A percentile compares a stretch with the other conserved stretches of the same genome.
phyloP scores from a whole-genome alignment of 2,329 filamentous ascomycete genomes.

The Diplodia seriata region DNA sequence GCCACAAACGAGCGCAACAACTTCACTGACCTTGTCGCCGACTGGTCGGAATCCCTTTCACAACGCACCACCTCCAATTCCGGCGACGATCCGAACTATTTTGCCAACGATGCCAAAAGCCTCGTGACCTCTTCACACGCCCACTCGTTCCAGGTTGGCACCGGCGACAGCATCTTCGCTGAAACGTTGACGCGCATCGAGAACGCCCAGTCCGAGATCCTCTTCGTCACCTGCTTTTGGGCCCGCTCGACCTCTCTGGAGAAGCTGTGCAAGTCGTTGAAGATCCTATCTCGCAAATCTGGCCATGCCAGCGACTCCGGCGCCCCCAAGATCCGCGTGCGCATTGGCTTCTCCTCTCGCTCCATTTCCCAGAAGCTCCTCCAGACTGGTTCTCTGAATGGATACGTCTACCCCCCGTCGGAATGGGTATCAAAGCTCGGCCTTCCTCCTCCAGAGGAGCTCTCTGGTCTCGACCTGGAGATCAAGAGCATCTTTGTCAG shows the following conservation, averaged over 20 bases:
- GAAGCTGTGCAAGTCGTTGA: conserved; percentile 64
- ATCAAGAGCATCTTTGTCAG: conserved; percentile 81
- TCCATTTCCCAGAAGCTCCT: conserved; percentile 77
- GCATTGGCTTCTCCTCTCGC: conserved; percentile 77
- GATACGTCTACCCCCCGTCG: conserved; percentile 65
- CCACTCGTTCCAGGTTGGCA: conserved; percentile 52
- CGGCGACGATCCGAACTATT: conserved; percentile 50
- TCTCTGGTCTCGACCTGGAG: conserved; percentile 68
- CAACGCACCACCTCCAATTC: background rate
- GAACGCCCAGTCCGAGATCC: conserved; percentile 67
- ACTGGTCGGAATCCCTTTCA: conserved; percentile 21
- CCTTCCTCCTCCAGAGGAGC: conserved; percentile 63
- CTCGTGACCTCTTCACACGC: conserved; percentile 47
- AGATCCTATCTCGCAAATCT: conserved; percentile 62
- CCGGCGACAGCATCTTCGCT: conserved; percentile 52
- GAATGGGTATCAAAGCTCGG: conserved; percentile 69
- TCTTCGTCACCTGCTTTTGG: conserved; percentile 86
- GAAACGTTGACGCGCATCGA: conserved; percentile 67
- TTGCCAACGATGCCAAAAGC: conserved; percentile 43
- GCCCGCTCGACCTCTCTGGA: conserved; percentile 68
- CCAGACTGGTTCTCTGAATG: conserved; percentile 69
- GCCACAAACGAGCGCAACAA: conserved; percentile 29
- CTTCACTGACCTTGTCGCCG: conserved; percentile 24
- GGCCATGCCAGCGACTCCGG: conserved; percentile 43
- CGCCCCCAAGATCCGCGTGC: conserved; percentile 62